Percentiles rank a stretch among this genome's conserved stretches.
Conservation (phyloP, 1,284 basidiomycete species). For the Clitocybe nebularis region DNA sequence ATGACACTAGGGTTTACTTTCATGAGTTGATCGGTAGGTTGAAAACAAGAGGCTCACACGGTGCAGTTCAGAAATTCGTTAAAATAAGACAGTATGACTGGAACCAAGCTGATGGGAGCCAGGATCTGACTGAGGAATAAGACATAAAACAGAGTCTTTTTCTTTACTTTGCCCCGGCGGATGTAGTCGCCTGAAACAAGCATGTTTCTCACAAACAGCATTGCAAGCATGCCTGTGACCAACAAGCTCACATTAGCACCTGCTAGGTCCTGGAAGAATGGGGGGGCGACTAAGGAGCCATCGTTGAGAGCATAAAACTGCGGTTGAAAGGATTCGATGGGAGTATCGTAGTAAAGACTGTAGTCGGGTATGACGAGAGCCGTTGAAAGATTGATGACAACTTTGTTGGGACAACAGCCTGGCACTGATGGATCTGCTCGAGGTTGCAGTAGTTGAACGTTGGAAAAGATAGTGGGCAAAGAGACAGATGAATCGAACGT, state of each 20-base stretch:
- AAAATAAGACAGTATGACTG: constrained; percentile 46
- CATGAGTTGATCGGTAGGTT: constrained; percentile 4
- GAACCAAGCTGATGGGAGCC: constrained; percentile 41
- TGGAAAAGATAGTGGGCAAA: constrained; percentile 15
- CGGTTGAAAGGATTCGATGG: constrained; percentile 45
- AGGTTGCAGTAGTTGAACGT: constrained; percentile 22
- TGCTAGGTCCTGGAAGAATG: constrained; percentile 40
- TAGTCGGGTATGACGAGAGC: constrained; percentile 48
- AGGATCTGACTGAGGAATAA: constrained; percentile 54
- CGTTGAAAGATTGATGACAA: constrained; percentile 49
- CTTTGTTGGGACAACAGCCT: constrained; percentile 31
- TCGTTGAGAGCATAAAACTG: constrained; percentile 46
- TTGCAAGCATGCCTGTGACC: constrained; percentile 43
- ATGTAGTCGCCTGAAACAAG: constrained; percentile 48
- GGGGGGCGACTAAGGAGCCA: constrained; percentile 54
- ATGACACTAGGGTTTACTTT: constrained; percentile 32
- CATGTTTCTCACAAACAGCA: constrained; percentile 55
- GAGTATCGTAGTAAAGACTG: constrained; percentile 37
- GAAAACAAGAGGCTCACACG: constrained; percentile 22
- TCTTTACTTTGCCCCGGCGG: constrained; percentile 53
- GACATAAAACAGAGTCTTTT: constrained; percentile 55
- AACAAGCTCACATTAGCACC: constrained; percentile 43
- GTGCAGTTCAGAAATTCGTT: constrained; percentile 31
- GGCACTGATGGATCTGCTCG: constrained; percentile 27
- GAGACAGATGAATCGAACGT: constrained; percentile 9